These are phyloP conservation scores for Fusarium metavorans DNA, from an alignment of 2,329 filamentous ascomycete species.

Conservation along the genomic window DNA sequence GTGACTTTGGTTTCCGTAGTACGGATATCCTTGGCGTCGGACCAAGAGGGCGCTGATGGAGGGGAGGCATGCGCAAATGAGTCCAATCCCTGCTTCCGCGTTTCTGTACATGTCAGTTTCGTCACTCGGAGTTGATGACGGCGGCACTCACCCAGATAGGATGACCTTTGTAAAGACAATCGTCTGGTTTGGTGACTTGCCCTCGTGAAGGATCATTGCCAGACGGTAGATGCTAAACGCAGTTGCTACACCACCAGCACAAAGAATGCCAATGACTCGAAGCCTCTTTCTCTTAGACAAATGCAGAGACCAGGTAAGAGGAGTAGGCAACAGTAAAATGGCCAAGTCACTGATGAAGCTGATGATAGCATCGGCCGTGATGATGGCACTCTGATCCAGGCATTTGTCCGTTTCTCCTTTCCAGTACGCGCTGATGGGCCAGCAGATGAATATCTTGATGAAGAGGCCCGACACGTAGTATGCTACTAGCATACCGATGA, in stretches of 20 bases:
- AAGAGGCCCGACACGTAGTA: constrained; percentile 56
- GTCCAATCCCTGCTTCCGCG: constrained; percentile 32
- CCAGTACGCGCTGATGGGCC: constrained; percentile 57
- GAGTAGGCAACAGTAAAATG: constrained; percentile 27
- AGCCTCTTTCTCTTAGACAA: constrained; percentile 25
- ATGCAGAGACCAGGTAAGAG: constrained; percentile 33
- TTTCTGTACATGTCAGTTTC: constrained; percentile 2
- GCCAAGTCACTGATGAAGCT: constrained; percentile 34
- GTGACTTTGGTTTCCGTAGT: constrained; percentile 36
- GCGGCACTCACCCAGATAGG: constrained; percentile 22
- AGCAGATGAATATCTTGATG: constrained; percentile 58
- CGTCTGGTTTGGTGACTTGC: constrained; percentile 26
- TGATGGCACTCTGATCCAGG: constrained; percentile 47
- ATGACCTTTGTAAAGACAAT: constrained; percentile 36
- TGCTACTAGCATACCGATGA: constrained; percentile 51
- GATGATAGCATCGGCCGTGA: constrained; percentile 35
- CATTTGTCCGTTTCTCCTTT: constrained; percentile 45
- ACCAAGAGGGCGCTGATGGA: constrained; percentile 34
- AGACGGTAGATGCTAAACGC: constrained; percentile 34
- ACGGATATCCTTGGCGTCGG: constrained; percentile 37
- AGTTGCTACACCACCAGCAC: constrained; percentile 33
- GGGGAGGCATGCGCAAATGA: constrained; percentile 35
- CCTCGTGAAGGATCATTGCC: constrained; percentile 25
- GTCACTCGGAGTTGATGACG: accelerated
- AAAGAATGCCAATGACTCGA: constrained; percentile 32